A percentile compares a stretch with the other conserved stretches of the same genome.
These are phyloP conservation scores for Metrosideros polymorpha DNA, from an alignment of 441 rosid species.

Conservation along the genomic window DNA sequence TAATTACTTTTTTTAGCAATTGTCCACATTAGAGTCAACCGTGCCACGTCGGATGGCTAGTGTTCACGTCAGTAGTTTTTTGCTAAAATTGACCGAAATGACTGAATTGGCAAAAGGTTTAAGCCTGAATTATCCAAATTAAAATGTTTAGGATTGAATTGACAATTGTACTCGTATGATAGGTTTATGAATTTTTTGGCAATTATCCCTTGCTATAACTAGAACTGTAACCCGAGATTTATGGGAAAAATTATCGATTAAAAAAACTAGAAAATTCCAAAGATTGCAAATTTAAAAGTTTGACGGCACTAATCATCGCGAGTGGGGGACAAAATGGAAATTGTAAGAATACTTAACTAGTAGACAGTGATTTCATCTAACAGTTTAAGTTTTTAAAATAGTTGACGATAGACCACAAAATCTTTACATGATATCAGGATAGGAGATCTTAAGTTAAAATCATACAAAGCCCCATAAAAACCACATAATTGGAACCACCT, in stretches of 20 bases:
- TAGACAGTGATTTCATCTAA: no score
- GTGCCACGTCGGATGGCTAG: accelerated
- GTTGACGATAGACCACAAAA: accelerated
- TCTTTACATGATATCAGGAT: neutral
- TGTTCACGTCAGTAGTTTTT: accelerated
- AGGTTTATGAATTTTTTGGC: neutral
- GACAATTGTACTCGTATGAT: accelerated
- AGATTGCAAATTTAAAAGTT: neutral
- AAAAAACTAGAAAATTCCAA: neutral
- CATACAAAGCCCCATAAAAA: neutral
- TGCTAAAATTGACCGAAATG: neutral
- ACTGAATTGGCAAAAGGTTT: neutral
- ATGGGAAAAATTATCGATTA: neutral
- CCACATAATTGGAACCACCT: neutral
- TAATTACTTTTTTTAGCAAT: no score
- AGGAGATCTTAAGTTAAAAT: neutral
- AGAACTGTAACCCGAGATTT: neutral
- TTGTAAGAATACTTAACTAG: neutral
- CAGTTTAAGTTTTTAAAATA: neutral
- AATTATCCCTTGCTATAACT: neutral
- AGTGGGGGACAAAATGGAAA: neutral
- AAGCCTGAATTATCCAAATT: neutral
- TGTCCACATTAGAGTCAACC: accelerated
- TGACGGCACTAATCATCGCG: neutral
- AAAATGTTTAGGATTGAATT: accelerated